phyloP scores from a whole-genome alignment of 352 stramenopile genomes.

The Phytophthora gonapodyides region DNA sequence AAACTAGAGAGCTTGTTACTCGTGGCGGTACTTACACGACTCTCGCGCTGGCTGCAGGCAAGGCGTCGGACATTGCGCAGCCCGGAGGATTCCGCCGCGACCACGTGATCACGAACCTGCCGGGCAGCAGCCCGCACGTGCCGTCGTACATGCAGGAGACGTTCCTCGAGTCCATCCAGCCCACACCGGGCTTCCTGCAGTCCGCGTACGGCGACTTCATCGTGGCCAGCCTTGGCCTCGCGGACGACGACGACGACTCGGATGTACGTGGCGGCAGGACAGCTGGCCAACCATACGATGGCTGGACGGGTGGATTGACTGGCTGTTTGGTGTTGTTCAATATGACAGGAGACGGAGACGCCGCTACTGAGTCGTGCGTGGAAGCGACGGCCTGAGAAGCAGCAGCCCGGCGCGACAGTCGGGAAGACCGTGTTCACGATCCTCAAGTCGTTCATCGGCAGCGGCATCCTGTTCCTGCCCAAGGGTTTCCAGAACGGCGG shows the following conservation, averaged over 20 bases:
- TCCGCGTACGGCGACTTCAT: conserved; percentile 64
- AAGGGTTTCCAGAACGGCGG: conserved; percentile 71
- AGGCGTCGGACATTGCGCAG: conserved; percentile 57
- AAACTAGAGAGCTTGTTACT: too few relatives aligned
- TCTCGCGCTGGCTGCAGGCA: conserved; percentile 27
- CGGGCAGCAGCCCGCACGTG: conserved; percentile 36
- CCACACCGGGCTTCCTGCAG: conserved; percentile 42
- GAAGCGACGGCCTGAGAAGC: conserved; percentile 31
- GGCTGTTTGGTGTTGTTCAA: conserved; percentile 4
- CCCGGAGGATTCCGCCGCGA: conserved; percentile 59
- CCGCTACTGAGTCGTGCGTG: conserved; percentile 42
- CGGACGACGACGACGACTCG: conserved; percentile 45
- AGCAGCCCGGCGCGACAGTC: conserved; percentile 40
- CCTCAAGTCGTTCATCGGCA: conserved; percentile 77
- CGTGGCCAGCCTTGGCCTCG: conserved; percentile 51
- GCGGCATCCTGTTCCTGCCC: conserved; percentile 69
- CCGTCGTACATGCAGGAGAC: conserved; percentile 51
- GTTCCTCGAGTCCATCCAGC: conserved; percentile 55
- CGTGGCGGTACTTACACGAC: not conserved
- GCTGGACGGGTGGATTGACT: conserved; percentile 7
- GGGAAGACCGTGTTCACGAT: conserved; percentile 70
- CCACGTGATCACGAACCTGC: conserved; percentile 51
- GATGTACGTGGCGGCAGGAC: conserved; percentile 36
- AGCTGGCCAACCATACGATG: conserved; percentile 11
- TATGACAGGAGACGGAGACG: conserved; percentile 40